Base-by-base conservation (phyloP, 2,329 filamentous ascomycete species). In the Drechslerella stenobrocha region DNA sequence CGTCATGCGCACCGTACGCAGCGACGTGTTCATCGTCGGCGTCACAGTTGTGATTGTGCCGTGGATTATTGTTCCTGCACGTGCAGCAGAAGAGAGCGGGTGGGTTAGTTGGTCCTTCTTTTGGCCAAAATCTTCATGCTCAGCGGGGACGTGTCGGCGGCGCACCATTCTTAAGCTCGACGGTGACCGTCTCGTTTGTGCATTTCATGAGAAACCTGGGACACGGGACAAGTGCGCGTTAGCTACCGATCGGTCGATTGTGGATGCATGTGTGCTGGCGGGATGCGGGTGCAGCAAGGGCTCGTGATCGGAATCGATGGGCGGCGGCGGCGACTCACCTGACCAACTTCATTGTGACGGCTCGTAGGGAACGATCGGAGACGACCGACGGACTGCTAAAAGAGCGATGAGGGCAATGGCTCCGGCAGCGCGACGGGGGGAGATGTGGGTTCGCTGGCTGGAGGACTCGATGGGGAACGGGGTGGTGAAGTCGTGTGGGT, bases 161-260 rank as follows among this genome's bases (percentile, higher is more conserved):
- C 13, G 45, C 81, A 93, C 91, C 93, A 84, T 97, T 97, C 79
- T 98, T 98, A 73, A 98, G 82, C 79, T 98, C 93, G 78, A 98
- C 89, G 44, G 92, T 97, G 75, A 97, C 93, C 75, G 93, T 96
- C 81, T 98, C 93, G 79, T 96, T 97, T 78, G 89, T 86, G 79
- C 92, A 97, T 82, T 98, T 98, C 92, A 97, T 97, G 74, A 98
- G 82, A 78, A 98, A 98, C 77, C 93, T 97, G 78, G 70, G 45
- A 5, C 15, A 18, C 13, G 18, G 4, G 34, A 40, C 72, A 65
- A 42, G 32, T 51, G 47, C 22, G 48, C 32, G 53, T 69, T 55
- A 71, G 74, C 70, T 61, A 70, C 52, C 56, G 61, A 63, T 63
- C 28, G 46, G 45, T n/a, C n/a, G n/a, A n/a, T n/a, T n/a, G n/a